phyloP scores from a whole-genome alignment of 345 rosid species.

The Populus deltoides region DNA sequence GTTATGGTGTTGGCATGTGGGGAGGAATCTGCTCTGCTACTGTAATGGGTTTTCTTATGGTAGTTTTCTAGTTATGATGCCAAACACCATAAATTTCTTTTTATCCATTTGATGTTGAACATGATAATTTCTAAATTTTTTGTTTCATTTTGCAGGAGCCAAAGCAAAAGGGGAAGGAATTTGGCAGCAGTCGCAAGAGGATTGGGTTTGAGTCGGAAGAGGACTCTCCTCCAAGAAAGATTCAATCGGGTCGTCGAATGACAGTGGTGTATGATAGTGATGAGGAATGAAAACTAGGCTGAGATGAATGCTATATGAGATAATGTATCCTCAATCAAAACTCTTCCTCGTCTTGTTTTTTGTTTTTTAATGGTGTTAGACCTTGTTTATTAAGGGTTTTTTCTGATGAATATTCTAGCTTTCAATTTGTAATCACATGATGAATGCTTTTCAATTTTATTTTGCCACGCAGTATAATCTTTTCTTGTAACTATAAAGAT shows the following conservation, averaged over 20 bases:
- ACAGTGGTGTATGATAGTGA: slow-evolving; percentile 89
- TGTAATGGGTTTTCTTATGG: background rate
- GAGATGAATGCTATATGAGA: no score
- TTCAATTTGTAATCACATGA: no score
- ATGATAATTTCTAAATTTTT: background rate
- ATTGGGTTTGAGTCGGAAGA: slow-evolving; percentile 85
- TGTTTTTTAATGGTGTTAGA: no score
- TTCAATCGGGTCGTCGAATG: slow-evolving; percentile 68
- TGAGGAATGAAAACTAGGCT: slow-evolving; percentile 46
- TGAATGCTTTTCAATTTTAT: no score
- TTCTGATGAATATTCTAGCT: no score
- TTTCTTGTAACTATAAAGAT: no score
- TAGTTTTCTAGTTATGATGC: background rate
- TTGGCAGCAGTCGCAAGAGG: slow-evolving; percentile 60
- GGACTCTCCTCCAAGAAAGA: slow-evolving; percentile 80
- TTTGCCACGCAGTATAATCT: no score
- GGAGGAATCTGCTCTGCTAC: background rate
- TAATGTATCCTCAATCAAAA: no score
- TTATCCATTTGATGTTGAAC: no score
- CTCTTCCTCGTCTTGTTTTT: no score
- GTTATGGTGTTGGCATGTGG: background rate
- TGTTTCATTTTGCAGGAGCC: slow-evolving; percentile 43
- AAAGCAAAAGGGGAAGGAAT: slow-evolving; percentile 48
- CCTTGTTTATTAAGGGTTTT: no score
- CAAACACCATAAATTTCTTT: no score